phyloP scores from a whole-genome alignment of 176 grass and related monocot genomes.

The Hsuehochloa calcarea region DNA sequence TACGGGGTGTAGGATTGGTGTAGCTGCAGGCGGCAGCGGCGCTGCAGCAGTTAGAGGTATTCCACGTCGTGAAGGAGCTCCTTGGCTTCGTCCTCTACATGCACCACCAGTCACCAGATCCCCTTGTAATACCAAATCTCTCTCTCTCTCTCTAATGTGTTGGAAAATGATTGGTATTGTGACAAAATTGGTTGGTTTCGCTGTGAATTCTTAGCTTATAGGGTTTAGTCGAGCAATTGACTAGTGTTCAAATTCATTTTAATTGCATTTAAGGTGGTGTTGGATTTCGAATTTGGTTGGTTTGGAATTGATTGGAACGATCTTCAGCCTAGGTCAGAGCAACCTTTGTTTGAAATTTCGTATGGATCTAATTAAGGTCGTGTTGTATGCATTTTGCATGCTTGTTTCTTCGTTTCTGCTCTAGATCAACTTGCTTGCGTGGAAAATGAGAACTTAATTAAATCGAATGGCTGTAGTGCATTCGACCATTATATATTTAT shows the following conservation, averaged over 20 bases:
- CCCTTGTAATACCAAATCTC: conserved; percentile 48
- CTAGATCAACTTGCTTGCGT: not conserved
- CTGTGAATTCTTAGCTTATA: not conserved
- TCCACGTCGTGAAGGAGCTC: conserved; percentile 88
- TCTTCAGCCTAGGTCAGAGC: not conserved
- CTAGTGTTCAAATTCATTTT: not conserved
- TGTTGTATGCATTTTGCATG: not conserved
- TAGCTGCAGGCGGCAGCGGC: conserved; percentile 53
- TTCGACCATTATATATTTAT: not conserved
- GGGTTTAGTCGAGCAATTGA: not conserved
- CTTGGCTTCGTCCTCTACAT: conserved; percentile 96
- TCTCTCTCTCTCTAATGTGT: not conserved
- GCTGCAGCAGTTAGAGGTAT: conserved; percentile 63
- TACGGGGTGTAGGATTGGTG: conserved; percentile 20
- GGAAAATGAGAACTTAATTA: not conserved
- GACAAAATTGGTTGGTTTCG: not conserved
- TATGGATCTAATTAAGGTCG: not conserved
- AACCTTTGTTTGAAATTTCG: not conserved
- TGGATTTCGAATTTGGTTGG: not conserved
- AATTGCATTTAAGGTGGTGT: not conserved
- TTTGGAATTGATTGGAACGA: not conserved
- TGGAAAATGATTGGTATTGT: not conserved
- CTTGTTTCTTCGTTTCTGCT: no score
- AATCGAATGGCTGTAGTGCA: not conserved
- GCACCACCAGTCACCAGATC: conserved; percentile 83